Evolutionary conservation across 495 filamentous ascomycete genomes (phyloP).

Genomic region (Neurospora sublineolata): DNA sequence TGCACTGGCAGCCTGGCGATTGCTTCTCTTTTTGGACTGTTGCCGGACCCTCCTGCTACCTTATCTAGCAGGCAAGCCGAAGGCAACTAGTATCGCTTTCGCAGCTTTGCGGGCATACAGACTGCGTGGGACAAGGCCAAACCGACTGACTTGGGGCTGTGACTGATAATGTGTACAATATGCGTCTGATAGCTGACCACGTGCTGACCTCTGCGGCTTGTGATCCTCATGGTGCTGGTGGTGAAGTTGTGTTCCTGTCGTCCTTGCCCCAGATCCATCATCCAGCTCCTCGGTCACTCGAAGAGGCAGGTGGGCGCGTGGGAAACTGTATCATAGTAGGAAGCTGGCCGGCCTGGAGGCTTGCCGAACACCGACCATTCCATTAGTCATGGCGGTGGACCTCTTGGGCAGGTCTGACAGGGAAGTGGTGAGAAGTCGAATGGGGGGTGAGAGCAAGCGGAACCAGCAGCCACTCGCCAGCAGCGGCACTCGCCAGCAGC

Average conservation of each 20-base stretch:
- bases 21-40: not conserved
- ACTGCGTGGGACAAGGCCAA: not conserved
- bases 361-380: not conserved
- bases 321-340: not conserved
- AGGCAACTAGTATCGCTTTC: not conserved
- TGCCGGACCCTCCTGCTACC: not conserved
- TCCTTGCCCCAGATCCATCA: not conserved
- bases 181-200: not conserved
- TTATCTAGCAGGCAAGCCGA: not conserved
- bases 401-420: not conserved
- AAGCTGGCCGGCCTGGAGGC: not conserved
- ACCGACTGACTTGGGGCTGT: not conserved
- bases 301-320: not conserved
- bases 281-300: not conserved
- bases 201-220: not conserved
- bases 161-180: not conserved
- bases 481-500: not conserved
- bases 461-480: not conserved
- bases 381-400: not conserved
- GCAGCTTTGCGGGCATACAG: not conserved
- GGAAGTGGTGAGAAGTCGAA: not conserved
- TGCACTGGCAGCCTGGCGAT: not conserved
- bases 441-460: not conserved
- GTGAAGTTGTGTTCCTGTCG: not conserved
- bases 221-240: not conserved